Base-by-base conservation (phyloP, 2,329 filamentous ascomycete species). In the Botrytis paeoniae region DNA sequence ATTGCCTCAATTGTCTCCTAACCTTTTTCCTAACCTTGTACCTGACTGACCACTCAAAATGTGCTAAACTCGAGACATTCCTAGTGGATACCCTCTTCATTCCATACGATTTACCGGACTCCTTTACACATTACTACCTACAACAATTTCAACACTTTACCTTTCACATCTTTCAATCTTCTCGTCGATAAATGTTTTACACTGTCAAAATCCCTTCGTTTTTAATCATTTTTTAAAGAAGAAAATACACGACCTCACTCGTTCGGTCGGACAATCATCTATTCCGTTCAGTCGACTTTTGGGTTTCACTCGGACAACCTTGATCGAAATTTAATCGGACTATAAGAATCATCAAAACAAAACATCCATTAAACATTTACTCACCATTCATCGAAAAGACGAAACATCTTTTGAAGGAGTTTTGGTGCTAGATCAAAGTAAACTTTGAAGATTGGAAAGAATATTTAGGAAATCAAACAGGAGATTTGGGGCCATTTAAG, bases 41-140 rank as follows among this genome's bases (percentile, higher is more conserved):
- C 37, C 61, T 64, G 61, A 45, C 39, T 64, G 61, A 45, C 61
- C 61, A 64, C 18, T 64, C 29, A 64, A 64, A 61, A 16, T 45
- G 61, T 32, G n/a, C 39, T 64, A 64, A 64, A 64, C n/a, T 41
- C 61, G 39, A 64, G 61, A 64, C 61, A 64, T 64, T 64, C 61
- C 61, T 64, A 64, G 51, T 66, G 69, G 57, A 43, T 54, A 64
- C 64, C 32, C 29, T 39, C 54, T 60, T 70, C 63, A 37, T 70
- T 65, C 41, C 25, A 73, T 45, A 62, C 39, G 35, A 41, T 54
- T 35, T n/a, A 32, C 48, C 48, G 57, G 57, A 60, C 61, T 64
- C 61, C 61, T 64, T 64, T 64, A 64, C n/a, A 1, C 16, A 54
- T 25, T 63, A 43, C 61, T 20, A 16, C 5, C 20, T 43, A 45